Percentiles rank a stretch among this genome's conserved stretches.
Evolutionary conservation across 768 basidiomycete genomes (phyloP).

Genomic region (Leccinum imitatum): DNA sequence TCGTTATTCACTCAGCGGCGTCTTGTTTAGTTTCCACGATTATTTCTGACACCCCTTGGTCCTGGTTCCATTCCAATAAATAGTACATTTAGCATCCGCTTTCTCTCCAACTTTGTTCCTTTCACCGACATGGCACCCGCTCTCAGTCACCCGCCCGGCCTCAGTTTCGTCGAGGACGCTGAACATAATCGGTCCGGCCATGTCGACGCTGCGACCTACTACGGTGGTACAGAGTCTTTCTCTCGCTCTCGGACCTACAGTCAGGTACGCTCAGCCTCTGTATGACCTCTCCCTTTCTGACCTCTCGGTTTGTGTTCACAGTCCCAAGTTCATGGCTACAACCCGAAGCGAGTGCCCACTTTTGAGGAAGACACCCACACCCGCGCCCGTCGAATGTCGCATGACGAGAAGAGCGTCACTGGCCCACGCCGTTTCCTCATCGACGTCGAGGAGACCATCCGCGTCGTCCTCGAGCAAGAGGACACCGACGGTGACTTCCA

Average conservation of each 20-base stretch:
- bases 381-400: conserved; percentile 80
- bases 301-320: conserved; percentile 28
- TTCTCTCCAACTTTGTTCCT: neutral
- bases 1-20: neutral
- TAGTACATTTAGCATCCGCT: neutral
- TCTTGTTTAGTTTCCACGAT: neutral
- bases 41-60: conserved; percentile 13
- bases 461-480: conserved; percentile 94
- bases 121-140: conserved; percentile 56
- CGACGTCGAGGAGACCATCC: conserved; percentile 97
- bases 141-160: conserved; percentile 60
- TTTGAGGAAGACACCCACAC: conserved; percentile 78
- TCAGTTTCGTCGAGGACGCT: conserved; percentile 66
- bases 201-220: conserved; percentile 77
- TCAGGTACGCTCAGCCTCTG: conserved; percentile 54
- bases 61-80: conserved; percentile 9
- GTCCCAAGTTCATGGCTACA: conserved; percentile 73
- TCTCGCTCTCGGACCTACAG: conserved; percentile 88
- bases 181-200: conserved; percentile 44
- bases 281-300: conserved; percentile 10
- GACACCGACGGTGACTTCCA: conserved; percentile 97
- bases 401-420: conserved; percentile 84
- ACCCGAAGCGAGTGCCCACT: conserved; percentile 64
- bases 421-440: conserved; percentile 90
- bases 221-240: conserved; percentile 75